A percentile compares a stretch with the other conserved stretches of the same genome.
Evolutionary conservation across 2,329 filamentous ascomycete genomes (phyloP).

Genomic region (Magnaporthiopsis poae): DNA sequence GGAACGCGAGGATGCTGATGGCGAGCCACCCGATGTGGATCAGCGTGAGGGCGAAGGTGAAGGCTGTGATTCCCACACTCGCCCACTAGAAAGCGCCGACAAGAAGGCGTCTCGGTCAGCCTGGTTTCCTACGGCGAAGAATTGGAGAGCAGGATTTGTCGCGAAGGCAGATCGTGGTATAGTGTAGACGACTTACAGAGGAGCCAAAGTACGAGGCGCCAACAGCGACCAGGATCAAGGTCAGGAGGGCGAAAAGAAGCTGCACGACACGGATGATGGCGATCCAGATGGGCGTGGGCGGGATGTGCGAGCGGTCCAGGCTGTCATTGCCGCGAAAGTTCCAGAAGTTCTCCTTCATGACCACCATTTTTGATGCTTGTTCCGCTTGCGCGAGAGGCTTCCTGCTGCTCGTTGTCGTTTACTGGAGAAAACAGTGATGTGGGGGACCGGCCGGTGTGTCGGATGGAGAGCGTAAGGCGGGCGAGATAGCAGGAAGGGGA

Average conservation of each 20-base stretch:
- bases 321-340: conserved; percentile 10
- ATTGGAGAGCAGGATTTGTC: not conserved
- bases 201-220: not conserved
- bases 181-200: not conserved
- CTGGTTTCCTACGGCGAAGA: too few species aligned
- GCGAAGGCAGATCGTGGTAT: not conserved
- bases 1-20: conserved; percentile 9
- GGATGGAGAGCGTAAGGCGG: not conserved
- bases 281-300: conserved; percentile 14
- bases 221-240: conserved; percentile 5
- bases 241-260: conserved; percentile 7
- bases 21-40: conserved; percentile 15
- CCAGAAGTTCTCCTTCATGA: conserved; percentile 9
- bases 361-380: conserved; percentile 1
- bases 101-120: not conserved
- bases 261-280: conserved; percentile 13
- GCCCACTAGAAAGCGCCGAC: not conserved
- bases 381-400: not conserved
- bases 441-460: too few species aligned
- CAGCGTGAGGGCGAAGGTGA: conserved; percentile 15
- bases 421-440: not conserved
- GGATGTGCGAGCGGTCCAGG: conserved; percentile 13
- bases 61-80: conserved; percentile 6
- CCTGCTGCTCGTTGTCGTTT: not conserved
- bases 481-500: not conserved